Evolutionary conservation across 129 eudicot genomes (phyloP).

Genomic region (Ambrosia trifida): DNA sequence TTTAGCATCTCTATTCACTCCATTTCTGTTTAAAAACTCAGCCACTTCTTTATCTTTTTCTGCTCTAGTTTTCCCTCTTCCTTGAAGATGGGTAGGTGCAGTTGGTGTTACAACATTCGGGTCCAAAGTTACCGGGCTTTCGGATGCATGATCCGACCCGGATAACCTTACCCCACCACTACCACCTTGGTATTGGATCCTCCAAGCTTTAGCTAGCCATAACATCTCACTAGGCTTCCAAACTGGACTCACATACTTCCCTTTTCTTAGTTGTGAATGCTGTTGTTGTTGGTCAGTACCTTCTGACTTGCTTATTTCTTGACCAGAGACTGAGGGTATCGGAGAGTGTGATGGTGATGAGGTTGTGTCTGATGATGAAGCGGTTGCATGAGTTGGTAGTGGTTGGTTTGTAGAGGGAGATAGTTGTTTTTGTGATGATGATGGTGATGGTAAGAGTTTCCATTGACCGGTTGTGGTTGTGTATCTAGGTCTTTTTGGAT

Average conservation of each 20-base stretch:
- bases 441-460: conserved; percentile 57
- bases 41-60: conserved; percentile 77
- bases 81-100: conserved; percentile 12
- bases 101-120: too few relatives aligned
- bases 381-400: conserved; percentile 15
- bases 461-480: conserved; percentile 53
- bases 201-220: conserved; percentile 77
- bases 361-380: conserved; percentile 45
- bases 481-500: conserved; percentile 59
- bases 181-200: conserved; percentile 61
- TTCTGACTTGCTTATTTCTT: conserved; percentile 37
- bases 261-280: conserved; percentile 58
- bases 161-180: background rate
- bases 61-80: conserved; percentile 75
- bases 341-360: conserved; percentile 55
- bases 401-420: conserved; percentile 39
- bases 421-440: conserved; percentile 43
- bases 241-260: conserved; percentile 74
- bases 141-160: background rate
- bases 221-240: conserved; percentile 80
- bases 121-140: background rate
- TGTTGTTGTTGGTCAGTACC: conserved; percentile 25
- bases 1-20: conserved; percentile 73
- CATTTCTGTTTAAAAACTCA: conserved; percentile 54
- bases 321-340: conserved; percentile 43